Percentiles rank a stretch among this genome's conserved stretches.
Conservation (phyloP, 1,284 basidiomycete species). For the Neonothopanus nambi region DNA sequence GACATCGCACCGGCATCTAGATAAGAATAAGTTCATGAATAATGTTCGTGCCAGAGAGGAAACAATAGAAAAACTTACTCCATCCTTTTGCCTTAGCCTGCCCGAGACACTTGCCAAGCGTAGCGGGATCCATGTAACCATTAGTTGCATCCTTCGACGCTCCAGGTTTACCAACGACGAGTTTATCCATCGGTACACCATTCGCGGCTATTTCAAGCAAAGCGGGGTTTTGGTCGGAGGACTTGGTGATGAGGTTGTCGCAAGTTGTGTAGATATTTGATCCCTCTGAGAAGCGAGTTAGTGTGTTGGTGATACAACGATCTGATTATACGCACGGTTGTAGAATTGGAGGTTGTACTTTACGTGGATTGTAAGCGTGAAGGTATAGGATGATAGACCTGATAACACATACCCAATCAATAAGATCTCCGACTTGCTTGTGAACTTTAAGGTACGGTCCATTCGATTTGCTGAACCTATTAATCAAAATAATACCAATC, state of each 20-base stretch:
- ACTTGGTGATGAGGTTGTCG: slow-evolving; percentile 47
- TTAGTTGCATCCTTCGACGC: slow-evolving; percentile 51
- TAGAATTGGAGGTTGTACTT: slow-evolving; percentile 48
- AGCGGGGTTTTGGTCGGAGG: slow-evolving; percentile 49
- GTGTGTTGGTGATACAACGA: no score
- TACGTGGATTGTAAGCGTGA: not conserved
- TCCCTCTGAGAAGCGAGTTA: slow-evolving; percentile 45
- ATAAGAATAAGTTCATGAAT: not conserved
- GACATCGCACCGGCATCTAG: slow-evolving; percentile 52
- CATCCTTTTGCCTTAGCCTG: slow-evolving; percentile 42
- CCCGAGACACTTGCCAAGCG: slow-evolving; percentile 54
- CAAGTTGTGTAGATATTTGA: slow-evolving; percentile 58
- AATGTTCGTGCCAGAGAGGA: slow-evolving; percentile 2
- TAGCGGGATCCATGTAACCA: slow-evolving; percentile 55
- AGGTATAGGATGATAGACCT: slow-evolving; percentile 18
- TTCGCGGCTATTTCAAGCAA: slow-evolving; percentile 59
- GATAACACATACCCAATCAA: slow-evolving; percentile 5
- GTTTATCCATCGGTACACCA: slow-evolving; percentile 46
- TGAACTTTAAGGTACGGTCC: slow-evolving; percentile 3
- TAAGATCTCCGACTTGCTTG: slow-evolving; percentile 3
- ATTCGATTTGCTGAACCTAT: not conserved
- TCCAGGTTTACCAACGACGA: slow-evolving; percentile 65
- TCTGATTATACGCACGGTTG: slow-evolving; percentile 63
- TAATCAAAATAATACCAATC: no score
- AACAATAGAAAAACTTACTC: not conserved